phyloP scores from a whole-genome alignment of 805 yeast genomes.

The Yarrowia sp. region DNA sequence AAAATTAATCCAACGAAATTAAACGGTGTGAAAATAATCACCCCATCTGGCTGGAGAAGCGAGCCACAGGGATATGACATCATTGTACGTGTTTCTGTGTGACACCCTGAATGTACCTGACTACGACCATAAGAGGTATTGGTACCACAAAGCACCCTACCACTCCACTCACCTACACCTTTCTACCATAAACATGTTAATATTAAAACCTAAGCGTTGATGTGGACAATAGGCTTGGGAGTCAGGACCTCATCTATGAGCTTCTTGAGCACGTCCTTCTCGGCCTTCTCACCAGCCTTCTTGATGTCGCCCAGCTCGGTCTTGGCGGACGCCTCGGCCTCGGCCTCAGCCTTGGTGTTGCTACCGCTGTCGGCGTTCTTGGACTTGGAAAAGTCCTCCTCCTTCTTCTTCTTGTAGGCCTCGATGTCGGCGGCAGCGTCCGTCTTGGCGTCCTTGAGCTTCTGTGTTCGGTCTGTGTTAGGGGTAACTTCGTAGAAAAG shows the following conservation, averaged over 20 bases:
- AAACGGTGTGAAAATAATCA: too few relatives aligned
- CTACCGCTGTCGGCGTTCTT: constrained; percentile 69
- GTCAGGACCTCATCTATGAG: constrained; percentile 73
- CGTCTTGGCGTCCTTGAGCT: constrained; percentile 87
- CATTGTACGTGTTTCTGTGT: too few relatives aligned
- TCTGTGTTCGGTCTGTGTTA: constrained; percentile 64
- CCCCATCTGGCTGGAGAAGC: too few relatives aligned
- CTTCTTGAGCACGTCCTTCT: constrained; percentile 63
- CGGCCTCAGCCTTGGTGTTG: constrained; percentile 71
- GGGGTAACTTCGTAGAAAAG: too few relatives aligned
- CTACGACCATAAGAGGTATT: too few relatives aligned
- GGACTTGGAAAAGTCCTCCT: constrained; percentile 68
- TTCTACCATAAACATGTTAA: background rate
- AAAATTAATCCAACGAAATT: too few relatives aligned
- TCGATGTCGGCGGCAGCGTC: constrained; percentile 91
- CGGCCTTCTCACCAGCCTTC: constrained; percentile 59
- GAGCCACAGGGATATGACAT: too few relatives aligned
- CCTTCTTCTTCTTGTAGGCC: constrained; percentile 80
- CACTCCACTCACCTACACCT: background rate
- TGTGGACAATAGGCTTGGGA: constrained; percentile 80
- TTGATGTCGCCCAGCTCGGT: constrained; percentile 67
- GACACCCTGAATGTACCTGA: too few relatives aligned
- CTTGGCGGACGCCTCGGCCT: constrained; percentile 72
- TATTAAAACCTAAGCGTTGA: constrained; percentile 53
- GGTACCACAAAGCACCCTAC: too few relatives aligned